Evolutionary conservation across 768 basidiomycete species (phyloP).

Genomic region (Mycena belliarum): DNA sequence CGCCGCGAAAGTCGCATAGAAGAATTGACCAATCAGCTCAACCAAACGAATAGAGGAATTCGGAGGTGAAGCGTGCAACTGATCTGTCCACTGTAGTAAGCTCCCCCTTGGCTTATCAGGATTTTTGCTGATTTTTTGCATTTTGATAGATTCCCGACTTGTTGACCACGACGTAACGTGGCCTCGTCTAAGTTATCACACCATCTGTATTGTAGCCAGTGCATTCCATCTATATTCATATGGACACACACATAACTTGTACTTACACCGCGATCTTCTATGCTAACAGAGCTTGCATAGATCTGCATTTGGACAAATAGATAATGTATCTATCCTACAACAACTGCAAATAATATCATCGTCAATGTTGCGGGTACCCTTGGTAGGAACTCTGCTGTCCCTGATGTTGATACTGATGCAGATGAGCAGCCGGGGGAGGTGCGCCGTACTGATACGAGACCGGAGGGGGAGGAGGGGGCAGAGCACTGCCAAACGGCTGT

Average conservation of each 20-base stretch:
- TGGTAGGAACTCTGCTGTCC: conserved; percentile 21
- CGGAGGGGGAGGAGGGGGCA: conserved; percentile 9
- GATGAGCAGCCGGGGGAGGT: conserved; percentile 3
- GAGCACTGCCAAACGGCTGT: conserved; percentile 6
- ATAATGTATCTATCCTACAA: not conserved
- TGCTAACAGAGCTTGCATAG: too few relatives aligned
- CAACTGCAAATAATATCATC: not conserved
- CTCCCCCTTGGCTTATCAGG: not conserved
- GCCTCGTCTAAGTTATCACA: conserved; percentile 15
- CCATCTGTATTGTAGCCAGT: conserved; percentile 21
- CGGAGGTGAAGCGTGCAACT: conserved; percentile 32
- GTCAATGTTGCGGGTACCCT: conserved; percentile 16
- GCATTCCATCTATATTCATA: conserved; percentile 17
- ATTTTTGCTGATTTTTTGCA: conserved; percentile 27
- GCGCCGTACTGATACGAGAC: conserved; percentile 15
- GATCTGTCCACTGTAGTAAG: not conserved
- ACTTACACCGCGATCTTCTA: not conserved
- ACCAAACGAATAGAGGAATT: conserved; percentile 48
- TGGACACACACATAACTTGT: not conserved
- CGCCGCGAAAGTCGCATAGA: conserved; percentile 72
- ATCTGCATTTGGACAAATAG: not conserved
- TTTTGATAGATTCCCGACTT: conserved; percentile 17
- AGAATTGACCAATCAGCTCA: conserved; percentile 65
- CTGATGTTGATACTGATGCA: conserved; percentile 17
- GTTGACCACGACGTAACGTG: conserved; percentile 10